Evolutionary conservation across 2,329 filamentous ascomycete genomes (phyloP).

Genomic region (Helotiales sp.): DNA sequence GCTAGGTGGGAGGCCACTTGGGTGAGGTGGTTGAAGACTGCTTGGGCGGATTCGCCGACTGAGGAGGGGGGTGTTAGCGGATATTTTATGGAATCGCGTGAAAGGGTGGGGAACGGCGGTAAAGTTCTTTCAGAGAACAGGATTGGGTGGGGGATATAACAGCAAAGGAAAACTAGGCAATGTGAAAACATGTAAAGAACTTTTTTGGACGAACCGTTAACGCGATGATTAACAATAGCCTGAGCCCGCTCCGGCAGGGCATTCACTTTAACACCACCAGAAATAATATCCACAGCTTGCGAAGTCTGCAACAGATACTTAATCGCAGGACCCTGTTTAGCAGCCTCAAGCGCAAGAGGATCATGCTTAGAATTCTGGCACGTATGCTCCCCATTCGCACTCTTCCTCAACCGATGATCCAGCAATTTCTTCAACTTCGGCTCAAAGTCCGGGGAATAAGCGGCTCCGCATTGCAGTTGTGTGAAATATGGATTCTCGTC

Average conservation of each 20-base stretch:
- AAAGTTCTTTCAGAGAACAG: too few relatives aligned
- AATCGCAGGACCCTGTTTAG: conserved; percentile 47
- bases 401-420: not conserved
- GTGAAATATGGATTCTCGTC: conserved; percentile 42
- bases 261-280: conserved; percentile 60
- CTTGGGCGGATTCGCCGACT: conserved; percentile 15
- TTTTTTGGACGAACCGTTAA: conserved; percentile 21
- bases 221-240: conserved; percentile 46
- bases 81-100: too few relatives aligned
- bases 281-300: conserved; percentile 58
- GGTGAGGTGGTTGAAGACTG: conserved; percentile 13
- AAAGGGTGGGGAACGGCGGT: too few relatives aligned
- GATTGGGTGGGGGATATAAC: too few relatives aligned
- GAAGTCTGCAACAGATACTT: conserved; percentile 59
- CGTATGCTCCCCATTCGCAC: not conserved
- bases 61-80: not conserved
- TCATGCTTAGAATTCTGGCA: conserved; percentile 2
- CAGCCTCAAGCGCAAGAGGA: conserved; percentile 33
- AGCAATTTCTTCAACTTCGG: conserved; percentile 14
- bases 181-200: too few relatives aligned
- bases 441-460: conserved; percentile 14
- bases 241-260: conserved; percentile 59
- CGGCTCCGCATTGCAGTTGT: conserved; percentile 15
- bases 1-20: conserved; percentile 1
- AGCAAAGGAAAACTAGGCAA: too few relatives aligned